These are phyloP conservation scores for Pythium oligandrum DNA, from an alignment of 352 stramenopile species.

Conservation along the genomic window DNA sequence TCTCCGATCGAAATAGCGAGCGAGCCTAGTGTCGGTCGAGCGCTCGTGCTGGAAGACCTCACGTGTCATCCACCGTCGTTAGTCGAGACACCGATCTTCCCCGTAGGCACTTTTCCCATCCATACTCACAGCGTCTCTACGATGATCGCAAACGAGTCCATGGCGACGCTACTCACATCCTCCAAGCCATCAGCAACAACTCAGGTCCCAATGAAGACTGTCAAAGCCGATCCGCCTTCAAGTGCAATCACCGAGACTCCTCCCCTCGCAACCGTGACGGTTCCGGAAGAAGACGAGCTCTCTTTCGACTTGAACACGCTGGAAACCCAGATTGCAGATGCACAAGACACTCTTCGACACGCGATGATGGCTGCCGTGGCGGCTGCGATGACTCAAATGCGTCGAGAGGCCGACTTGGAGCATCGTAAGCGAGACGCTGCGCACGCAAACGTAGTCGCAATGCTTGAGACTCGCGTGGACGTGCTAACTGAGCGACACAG, in stretches of 20 bases:
- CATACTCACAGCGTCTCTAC: neutral
- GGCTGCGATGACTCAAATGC: constrained; percentile 1
- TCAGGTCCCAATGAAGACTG: neutral
- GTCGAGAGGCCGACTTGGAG: constrained; percentile 24
- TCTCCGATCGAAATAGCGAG: neutral
- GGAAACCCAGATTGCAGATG: constrained; percentile 22
- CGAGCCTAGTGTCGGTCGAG: neutral
- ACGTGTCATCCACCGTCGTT: neutral
- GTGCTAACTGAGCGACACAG: constrained; percentile 26
- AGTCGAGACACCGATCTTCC: neutral
- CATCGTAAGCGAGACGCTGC: constrained; percentile 42
- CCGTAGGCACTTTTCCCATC: neutral
- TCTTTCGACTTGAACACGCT: constrained; percentile 22
- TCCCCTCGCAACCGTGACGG: neutral
- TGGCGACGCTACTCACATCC: neutral
- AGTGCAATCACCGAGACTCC: neutral
- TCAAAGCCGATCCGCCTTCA: neutral
- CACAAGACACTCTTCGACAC: constrained; percentile 30
- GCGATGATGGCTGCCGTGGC: constrained; percentile 24
- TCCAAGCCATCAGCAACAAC: neutral
- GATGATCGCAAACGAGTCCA: neutral
- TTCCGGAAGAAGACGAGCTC: neutral
- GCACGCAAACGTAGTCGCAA: constrained; percentile 37
- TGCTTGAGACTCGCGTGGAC: constrained; percentile 41
- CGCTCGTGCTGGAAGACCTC: neutral